Base-by-base conservation (phyloP, 148 eudicot genomes). In the Silene uniflora region DNA sequence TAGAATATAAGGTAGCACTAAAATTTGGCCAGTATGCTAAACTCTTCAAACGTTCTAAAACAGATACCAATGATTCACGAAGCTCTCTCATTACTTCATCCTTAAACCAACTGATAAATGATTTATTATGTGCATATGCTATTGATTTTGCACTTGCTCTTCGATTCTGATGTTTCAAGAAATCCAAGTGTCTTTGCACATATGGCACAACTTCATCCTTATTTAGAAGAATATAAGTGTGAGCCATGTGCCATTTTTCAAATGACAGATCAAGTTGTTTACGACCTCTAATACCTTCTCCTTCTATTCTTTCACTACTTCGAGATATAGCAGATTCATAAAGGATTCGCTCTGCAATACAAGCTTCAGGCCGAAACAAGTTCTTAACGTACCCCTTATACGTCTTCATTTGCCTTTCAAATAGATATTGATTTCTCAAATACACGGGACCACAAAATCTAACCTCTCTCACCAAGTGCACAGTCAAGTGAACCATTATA, bases 11-110 rank as follows among this genome's bases (percentile, higher is more conserved):
- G 72, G 72, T n/a, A n/a, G n/a, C n/a, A n/a, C n/a, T n/a, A n/a
- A n/a, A n/a, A n/a, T n/a, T n/a, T n/a, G n/a, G n/a, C 7, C 72
- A 27, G n/a, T 69, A 69, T 3, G 72, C 72, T n/a, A 69, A 69
- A 9, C 72, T 42, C 56, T 69, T 42, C 4, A 69, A 10, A 18
- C 23, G 24, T 7, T 69, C 56, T 2, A 46, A 69, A 42, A 69
- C 10, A 11, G 11, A 25, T 12, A 2, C 0, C n/a, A 5, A 18
- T n/a, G 69, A 22, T 27, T 65, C 44, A 6, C 10, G 7, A 65
- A 10, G 44, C 44, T 65, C n/a, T 13, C n/a, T 65, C 12, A 3
- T 11, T 16, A 65, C 69, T 32, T 65, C 2, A 65, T 22, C 66
- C 21, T 62, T 62, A 2, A 62, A 21, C 66, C 66, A 62, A 19